These are phyloP conservation scores for Acanthamoeba royreba DNA, from an alignment of 208 protist genomes.

Conservation along the genomic window DNA sequence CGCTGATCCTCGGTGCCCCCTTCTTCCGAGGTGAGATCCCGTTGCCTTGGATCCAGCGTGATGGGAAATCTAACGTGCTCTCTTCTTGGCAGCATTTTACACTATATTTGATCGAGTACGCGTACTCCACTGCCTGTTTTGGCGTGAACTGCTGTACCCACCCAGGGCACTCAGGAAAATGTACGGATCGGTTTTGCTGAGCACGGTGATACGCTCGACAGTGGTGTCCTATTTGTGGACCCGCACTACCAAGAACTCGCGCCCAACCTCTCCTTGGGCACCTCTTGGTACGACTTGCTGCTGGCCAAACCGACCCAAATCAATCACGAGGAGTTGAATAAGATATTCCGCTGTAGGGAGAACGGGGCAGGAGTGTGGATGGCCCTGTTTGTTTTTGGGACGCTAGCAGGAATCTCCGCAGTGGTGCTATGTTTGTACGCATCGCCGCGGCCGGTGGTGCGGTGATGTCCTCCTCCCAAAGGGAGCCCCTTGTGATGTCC, in stretches of 20 bases:
- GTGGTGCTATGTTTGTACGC: not conserved
- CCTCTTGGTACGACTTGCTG: not conserved
- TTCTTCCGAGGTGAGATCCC: not conserved
- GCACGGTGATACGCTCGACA: not conserved
- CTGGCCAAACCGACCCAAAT: not conserved
- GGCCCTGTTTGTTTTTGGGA: not conserved
- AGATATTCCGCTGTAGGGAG: not conserved
- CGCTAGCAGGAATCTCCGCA: not conserved
- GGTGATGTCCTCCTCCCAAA: too few relatives aligned
- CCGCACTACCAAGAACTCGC: not conserved
- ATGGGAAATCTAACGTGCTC: not conserved
- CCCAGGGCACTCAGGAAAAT: not conserved
- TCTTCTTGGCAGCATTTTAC: not conserved
- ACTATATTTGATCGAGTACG: not conserved
- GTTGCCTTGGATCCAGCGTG: not conserved
- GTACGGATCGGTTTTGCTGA: not conserved
- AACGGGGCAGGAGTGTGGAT: not conserved
- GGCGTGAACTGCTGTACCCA: too few relatives aligned
- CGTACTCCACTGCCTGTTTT: too few relatives aligned
- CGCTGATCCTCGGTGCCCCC: not conserved
- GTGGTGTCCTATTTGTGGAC: not conserved
- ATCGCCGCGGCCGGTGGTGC: not conserved
- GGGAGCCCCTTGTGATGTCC: too few relatives aligned
- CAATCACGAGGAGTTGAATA: not conserved
- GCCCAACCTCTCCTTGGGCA: not conserved